These are phyloP conservation scores for Colletotrichum abscissum DNA, from an alignment of 2,329 filamentous ascomycete genomes.

Conservation along the genomic window DNA sequence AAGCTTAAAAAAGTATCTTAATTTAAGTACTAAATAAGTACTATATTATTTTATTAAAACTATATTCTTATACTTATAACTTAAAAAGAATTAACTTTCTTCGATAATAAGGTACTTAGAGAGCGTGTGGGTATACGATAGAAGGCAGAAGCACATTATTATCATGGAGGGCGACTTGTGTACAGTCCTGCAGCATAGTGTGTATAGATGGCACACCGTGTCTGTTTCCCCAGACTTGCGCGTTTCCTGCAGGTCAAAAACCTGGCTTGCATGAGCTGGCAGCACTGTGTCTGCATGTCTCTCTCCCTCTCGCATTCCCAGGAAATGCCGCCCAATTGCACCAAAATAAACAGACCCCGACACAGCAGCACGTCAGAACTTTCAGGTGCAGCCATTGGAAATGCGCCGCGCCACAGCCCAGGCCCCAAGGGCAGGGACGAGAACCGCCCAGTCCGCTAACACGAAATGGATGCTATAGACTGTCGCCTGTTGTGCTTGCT, in stretches of 20 bases:
- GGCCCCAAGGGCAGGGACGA: background rate
- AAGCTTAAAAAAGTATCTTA: too few species aligned
- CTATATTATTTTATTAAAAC: too few species aligned
- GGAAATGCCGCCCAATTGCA: constrained; percentile 10
- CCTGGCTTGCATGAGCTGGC: constrained; percentile 15
- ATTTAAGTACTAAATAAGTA: too few species aligned
- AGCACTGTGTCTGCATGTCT: constrained; percentile 30
- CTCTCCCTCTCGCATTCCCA: background rate
- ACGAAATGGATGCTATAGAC: constrained; percentile 2
- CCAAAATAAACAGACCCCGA: constrained; percentile 15
- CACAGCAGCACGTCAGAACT: constrained; percentile 26
- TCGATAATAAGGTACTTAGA: too few species aligned
- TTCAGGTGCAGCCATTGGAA: background rate
- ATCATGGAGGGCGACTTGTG: background rate
- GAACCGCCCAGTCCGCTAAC: constrained; percentile 16
- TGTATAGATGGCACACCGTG: background rate
- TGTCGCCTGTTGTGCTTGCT: background rate
- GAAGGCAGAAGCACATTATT: background rate
- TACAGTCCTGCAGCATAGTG: background rate
- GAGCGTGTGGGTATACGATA: background rate
- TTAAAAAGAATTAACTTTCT: too few species aligned
- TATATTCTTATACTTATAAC: too few species aligned
- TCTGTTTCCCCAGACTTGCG: background rate
- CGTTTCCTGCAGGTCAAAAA: constrained; percentile 1
- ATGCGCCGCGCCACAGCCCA: constrained; percentile 6